Evolutionary conservation across 1,284 basidiomycete species (phyloP).

Genomic region (Rhodotorula sp.): DNA sequence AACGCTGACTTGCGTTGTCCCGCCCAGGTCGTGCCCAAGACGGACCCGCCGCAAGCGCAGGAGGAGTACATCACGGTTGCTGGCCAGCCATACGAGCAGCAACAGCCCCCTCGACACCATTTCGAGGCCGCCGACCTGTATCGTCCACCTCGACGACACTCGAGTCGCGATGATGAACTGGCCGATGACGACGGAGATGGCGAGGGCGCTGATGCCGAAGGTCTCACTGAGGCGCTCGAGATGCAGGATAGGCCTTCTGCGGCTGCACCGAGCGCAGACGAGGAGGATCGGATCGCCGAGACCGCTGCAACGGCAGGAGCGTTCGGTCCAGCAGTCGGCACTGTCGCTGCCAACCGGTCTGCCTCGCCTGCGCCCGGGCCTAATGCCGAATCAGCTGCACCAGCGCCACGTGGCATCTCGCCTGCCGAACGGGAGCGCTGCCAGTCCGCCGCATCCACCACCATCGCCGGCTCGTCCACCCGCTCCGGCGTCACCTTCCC

Average conservation of each 20-base stretch:
- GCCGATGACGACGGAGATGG: not conserved
- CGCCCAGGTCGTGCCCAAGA: conserved; percentile 34
- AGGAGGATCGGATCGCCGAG: conserved; percentile 20
- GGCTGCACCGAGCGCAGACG: not conserved
- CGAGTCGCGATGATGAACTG: too few relatives aligned
- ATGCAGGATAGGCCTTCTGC: conserved; percentile 2
- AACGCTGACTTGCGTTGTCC: not conserved
- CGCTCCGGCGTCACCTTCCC: conserved; percentile 8
- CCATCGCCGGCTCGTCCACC: conserved; percentile 1
- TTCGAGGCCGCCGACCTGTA: conserved; percentile 1
- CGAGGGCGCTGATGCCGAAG: not conserved
- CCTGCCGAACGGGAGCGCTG: not conserved
- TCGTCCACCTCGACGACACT: not conserved
- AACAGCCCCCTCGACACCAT: not conserved
- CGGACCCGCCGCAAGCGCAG: conserved; percentile 33
- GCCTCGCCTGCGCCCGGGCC: not conserved
- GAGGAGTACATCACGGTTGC: conserved; percentile 32
- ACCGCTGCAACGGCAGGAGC: conserved; percentile 1
- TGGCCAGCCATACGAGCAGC: conserved; percentile 13
- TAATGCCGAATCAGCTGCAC: not conserved
- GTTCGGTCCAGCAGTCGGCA: conserved; percentile 5
- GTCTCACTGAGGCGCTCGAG: not conserved
- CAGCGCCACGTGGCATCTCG: not conserved
- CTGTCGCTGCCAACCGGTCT: not conserved
- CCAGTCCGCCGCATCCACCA: conserved; percentile 9